A percentile compares a stretch with the other conserved stretches of the same genome.
Conservation (phyloP, 148 eudicot species). For the Euryodendron excelsum region DNA sequence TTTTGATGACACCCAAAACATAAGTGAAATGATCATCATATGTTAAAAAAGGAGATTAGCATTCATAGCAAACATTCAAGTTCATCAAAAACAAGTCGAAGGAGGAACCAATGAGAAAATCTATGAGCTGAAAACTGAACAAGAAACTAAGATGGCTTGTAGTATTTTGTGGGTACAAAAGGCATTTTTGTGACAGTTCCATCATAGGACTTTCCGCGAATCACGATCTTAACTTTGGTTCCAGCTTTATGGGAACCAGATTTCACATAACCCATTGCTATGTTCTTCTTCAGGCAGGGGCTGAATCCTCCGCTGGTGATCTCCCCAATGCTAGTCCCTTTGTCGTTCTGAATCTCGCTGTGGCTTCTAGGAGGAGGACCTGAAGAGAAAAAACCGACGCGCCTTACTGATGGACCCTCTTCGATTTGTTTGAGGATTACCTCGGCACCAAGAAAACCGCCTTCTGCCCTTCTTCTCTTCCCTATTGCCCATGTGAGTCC, state of each 20-base stretch:
- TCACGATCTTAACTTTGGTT: slow-evolving; percentile 66
- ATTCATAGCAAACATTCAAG: slow-evolving; percentile 12
- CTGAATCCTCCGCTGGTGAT: slow-evolving; percentile 97
- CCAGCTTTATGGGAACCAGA: slow-evolving; percentile 87
- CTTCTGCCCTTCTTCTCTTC: slow-evolving; percentile 88
- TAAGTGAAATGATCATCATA: too few relatives aligned
- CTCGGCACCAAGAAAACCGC: slow-evolving; percentile 91
- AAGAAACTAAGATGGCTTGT: slow-evolving; percentile 59
- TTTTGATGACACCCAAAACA: too few relatives aligned
- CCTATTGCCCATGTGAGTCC: slow-evolving; percentile 99
- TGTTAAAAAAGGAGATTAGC: slow-evolving; percentile 10
- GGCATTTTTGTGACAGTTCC: slow-evolving; percentile 95
- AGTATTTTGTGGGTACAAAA: slow-evolving; percentile 89
- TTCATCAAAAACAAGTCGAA: slow-evolving; percentile 18
- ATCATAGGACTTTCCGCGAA: slow-evolving; percentile 77
- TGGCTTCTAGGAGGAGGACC: slow-evolving; percentile 97
- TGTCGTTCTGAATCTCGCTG: slow-evolving; percentile 83
- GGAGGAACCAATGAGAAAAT: slow-evolving; percentile 13
- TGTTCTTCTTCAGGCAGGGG: slow-evolving; percentile 95
- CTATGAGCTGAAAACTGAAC: not conserved
- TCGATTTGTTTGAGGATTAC: slow-evolving; percentile 85
- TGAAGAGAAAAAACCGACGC: slow-evolving; percentile 70
- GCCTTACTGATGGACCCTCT: slow-evolving; percentile 71
- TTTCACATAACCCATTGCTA: slow-evolving; percentile 97
- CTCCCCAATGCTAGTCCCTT: slow-evolving; percentile 77